Evolutionary conservation across 495 filamentous ascomycete species (phyloP), one percentile per base, ranked within the genome.

Genomic region (Baudoinia panamericana): DNA sequence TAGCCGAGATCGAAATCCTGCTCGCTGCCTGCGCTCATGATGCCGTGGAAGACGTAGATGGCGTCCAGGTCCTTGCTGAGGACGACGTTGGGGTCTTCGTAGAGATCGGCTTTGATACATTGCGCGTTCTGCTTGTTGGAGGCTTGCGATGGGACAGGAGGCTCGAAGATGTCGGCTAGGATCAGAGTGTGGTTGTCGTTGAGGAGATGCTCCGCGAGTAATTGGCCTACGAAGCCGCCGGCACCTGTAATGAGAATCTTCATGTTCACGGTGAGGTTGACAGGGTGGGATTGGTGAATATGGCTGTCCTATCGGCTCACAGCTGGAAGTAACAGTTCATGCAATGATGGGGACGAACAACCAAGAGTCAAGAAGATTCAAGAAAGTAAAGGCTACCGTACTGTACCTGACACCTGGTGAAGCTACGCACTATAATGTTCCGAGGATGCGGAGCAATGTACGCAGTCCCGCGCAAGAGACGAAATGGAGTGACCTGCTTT

Each of bases 1-100:
- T 83, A 66, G 2, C 80, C 82, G 11, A 82, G 65, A 31, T 84
- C 79, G 51, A 82, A 76, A 56, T 88, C 69, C 18, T 75, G 75
- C 55, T 92, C 84, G 13, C 75, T 67, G 31, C 77, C 79, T 16
- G 75, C 71, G 25, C 78, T 84, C 83, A 88, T 87, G 61, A 92
- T 84, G 32, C 84, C 84, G 59, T 92, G 84, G 50, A 92, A 75
- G 39, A 86, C 56, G 63, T 81, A 87, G 51, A 82, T 66, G 12
- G 74, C 77, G 47, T 73, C 65, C 0, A 82, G 61, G 9, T 48
- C 48, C 16, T 49, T 50, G 36, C 31, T 39, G 33, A 56, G 39
- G 17, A 48, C 39, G 24, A 30, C 20, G 19, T 36, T 15, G 23
- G 53, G 35, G 3, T 49, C 28, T n/a, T 43, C 33, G 30, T 34